Evolutionary conservation across 2,329 filamentous ascomycete genomes (phyloP).

Genomic region (Microthyrium microscopicum): DNA sequence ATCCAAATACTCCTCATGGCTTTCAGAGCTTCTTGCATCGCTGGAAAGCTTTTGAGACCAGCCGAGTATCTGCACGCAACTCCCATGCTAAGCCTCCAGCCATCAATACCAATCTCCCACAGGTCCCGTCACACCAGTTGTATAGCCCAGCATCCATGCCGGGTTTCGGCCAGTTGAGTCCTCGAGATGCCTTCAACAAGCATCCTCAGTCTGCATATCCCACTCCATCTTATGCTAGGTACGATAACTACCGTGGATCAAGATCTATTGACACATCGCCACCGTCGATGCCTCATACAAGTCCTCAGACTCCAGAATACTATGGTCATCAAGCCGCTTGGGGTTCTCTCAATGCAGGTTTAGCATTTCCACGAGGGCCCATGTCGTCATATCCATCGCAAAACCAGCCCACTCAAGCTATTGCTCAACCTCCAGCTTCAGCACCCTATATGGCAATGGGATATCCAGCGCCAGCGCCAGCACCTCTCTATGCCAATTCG

Average conservation of each 20-base stretch:
- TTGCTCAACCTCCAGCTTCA: too few species aligned
- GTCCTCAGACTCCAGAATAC: constrained; percentile 37
- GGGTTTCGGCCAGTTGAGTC: constrained; percentile 11
- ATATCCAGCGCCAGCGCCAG: too few species aligned
- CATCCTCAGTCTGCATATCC: constrained; percentile 23
- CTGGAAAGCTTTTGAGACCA: constrained; percentile 47
- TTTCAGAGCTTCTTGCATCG: constrained; percentile 48
- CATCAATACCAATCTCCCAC: constrained; percentile 47
- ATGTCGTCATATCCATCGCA: too few species aligned
- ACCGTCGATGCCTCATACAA: constrained; percentile 36
- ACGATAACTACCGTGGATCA: constrained; percentile 23
- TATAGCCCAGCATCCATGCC: constrained; percentile 16
- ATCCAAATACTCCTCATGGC: constrained; percentile 60
- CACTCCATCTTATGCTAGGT: constrained; percentile 18
- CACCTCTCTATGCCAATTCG: too few species aligned
- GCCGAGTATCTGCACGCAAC: constrained; percentile 24
- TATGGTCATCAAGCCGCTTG: constrained; percentile 30
- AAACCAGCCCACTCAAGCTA: too few species aligned
- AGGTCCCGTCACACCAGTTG: constrained; percentile 31
- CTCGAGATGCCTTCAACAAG: constrained; percentile 16
- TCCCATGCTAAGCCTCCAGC: constrained; percentile 38
- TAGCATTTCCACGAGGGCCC: too few species aligned
- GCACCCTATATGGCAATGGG: too few species aligned
- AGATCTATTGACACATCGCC: constrained; percentile 30
- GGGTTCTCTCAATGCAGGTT: too few species aligned